Evolutionary conservation across 495 filamentous ascomycete species (phyloP), one percentile per base, ranked within the genome.

Genomic region (Parathielavia hyrcaniae): DNA sequence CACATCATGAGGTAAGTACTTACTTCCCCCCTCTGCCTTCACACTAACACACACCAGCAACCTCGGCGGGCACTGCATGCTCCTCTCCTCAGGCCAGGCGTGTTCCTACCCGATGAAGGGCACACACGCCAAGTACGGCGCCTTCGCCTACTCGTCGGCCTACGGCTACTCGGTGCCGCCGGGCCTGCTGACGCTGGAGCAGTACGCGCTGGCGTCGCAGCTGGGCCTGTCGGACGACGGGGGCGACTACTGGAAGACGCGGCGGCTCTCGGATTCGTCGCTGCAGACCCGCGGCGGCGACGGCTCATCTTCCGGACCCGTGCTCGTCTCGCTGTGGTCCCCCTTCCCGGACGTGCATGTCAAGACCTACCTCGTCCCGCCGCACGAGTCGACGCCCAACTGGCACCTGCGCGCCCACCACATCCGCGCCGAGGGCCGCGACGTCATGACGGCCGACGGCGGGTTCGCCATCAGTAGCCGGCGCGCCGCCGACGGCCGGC

Each of bases 41-140:
- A 4, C 10, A 39, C 50, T 22, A 14, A 30, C 11, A 7, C 23
- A 1, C 1, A 11, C 19, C 34, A 67, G 73, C 65, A 71, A 82
- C 59, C 77, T 81, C 30, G 83, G 80, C 40, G 81, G 81, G 26
- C 86, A 89, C 67, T 83, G 84, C 39, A 85, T 88, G 73, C 75
- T 90, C 16, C 79, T 91, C 4, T 86, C 83, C 5, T 86, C 83
- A 0, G 88, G 88, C 14, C 87, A 90, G 63, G 84, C 83, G 36
- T 90, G 88, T 72, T 83, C 86, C 68, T 90, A 90, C 68, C 84
- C 87, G 0, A 81, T 90, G 70, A 86, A 84, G 67, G 87, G 84
- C 22, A 88, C 86, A 3, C 86, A 90, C 66, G 85, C 87, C 57
- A 91, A 91, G 64, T 91, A 91, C 70, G 88, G 88, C 19, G 79